phyloP scores from a whole-genome alignment of 2,329 filamentous ascomycete species.

The Lachnellula occidentalis region DNA sequence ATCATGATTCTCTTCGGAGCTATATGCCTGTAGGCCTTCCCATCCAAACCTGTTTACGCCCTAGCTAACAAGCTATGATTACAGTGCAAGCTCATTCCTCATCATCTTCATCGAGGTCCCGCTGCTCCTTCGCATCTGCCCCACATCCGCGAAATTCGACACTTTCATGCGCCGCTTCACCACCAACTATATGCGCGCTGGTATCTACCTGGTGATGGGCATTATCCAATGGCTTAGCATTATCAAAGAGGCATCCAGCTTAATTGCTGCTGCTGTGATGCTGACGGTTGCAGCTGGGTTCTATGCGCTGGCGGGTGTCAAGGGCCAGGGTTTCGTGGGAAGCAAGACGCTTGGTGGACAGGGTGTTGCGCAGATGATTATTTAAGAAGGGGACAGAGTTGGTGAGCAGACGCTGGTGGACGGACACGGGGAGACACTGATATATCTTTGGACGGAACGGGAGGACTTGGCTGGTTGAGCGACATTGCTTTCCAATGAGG shows the following conservation, averaged over 20 bases:
- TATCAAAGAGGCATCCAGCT: conserved; percentile 55
- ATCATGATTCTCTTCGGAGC: conserved; percentile 40
- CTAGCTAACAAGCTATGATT: conserved; percentile 7
- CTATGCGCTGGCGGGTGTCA: conserved; percentile 74
- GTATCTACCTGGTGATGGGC: conserved; percentile 76
- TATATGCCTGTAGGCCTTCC: conserved; percentile 46
- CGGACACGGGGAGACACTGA: not conserved
- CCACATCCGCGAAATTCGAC: conserved; percentile 87
- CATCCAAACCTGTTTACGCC: not conserved
- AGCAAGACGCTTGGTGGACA: conserved; percentile 95
- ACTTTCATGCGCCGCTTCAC: conserved; percentile 83
- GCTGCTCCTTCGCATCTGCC: conserved; percentile 93
- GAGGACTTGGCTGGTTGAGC: too few relatives aligned
- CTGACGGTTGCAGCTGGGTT: conserved; percentile 71
- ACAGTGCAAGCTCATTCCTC: conserved; percentile 63
- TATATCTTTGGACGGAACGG: not conserved
- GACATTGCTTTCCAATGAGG: not conserved
- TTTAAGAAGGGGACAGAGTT: conserved; percentile 45
- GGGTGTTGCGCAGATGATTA: conserved; percentile 96
- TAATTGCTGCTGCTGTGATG: conserved; percentile 83
- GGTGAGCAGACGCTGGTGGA: not conserved
- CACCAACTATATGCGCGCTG: conserved; percentile 95
- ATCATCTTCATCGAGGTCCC: conserved; percentile 88
- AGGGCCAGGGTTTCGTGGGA: conserved; percentile 79
- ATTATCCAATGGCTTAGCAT: conserved; percentile 80